Evolutionary conservation across 345 rosid species (phyloP).

Genomic region (Mercurialis annua): DNA sequence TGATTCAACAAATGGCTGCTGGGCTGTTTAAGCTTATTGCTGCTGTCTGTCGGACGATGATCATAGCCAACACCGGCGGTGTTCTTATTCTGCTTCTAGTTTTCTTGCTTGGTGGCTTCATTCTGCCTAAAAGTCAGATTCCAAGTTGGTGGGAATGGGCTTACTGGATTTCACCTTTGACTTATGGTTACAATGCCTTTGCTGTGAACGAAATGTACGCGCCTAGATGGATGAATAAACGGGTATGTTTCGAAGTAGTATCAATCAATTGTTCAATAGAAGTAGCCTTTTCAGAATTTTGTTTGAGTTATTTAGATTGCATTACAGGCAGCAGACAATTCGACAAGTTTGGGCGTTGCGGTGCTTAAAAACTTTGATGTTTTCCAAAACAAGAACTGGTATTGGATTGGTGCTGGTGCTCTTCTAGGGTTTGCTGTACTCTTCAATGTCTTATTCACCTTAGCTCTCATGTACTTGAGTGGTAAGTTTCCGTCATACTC

Average conservation of each 20-base stretch:
- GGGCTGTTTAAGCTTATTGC: slow-evolving; percentile 36
- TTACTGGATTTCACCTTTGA: slow-evolving; percentile 85
- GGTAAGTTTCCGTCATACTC: slow-evolving; percentile 41
- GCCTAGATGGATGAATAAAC: slow-evolving; percentile 78
- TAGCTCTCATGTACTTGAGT: slow-evolving; percentile 57
- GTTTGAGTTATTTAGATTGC: not conserved
- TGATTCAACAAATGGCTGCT: slow-evolving; percentile 24
- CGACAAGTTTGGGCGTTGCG: slow-evolving; percentile 2
- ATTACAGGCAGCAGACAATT: slow-evolving; percentile 3
- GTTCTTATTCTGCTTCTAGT: slow-evolving; percentile 33
- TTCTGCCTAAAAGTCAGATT: slow-evolving; percentile 41
- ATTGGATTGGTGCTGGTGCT: slow-evolving; percentile 72
- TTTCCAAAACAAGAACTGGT: slow-evolving; percentile 50
- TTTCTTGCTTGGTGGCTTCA: slow-evolving; percentile 56
- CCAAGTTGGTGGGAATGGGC: slow-evolving; percentile 92
- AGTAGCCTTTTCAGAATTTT: slow-evolving; percentile 1
- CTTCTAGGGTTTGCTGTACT: slow-evolving; percentile 61
- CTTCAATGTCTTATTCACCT: slow-evolving; percentile 69
- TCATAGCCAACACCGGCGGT: slow-evolving; percentile 46
- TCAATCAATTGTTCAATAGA: not conserved
- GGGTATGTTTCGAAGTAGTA: slow-evolving; percentile 33
- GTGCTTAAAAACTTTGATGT: slow-evolving; percentile 2
- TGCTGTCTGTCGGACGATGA: slow-evolving; percentile 39
- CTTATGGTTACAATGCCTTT: slow-evolving; percentile 65
- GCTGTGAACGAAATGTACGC: slow-evolving; percentile 68